Base-by-base conservation (phyloP, 148 eudicot genomes). In the Dysphania ambrosioides region DNA sequence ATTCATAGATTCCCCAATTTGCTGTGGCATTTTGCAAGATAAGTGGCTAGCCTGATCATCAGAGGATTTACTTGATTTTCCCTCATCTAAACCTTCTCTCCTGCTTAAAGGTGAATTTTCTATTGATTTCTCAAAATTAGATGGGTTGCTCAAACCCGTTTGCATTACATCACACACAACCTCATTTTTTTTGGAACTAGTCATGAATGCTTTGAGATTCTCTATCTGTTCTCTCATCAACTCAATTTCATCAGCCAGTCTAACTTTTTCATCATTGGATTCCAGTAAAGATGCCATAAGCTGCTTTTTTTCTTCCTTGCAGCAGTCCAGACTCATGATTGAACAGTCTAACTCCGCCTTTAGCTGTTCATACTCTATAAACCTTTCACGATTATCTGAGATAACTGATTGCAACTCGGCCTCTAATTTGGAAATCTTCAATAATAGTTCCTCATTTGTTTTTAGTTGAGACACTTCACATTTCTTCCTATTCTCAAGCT, bases 251-350 rank as follows among this genome's bases (percentile, higher is more conserved):
- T 61, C 77, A 38, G 79, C 75, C 56, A 86, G 71, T 73, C 67
- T 83, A 73, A 75, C 51, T 66, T 85, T 90, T 81, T 87, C 88
- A 42, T 81, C 80, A 81, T 72, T 79, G 71, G 87, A 87, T 72
- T 88, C 89, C 77, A 79, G 79, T 72, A 88, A 80, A 72, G 86
- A 84, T 63, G 75, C 76, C 72, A 83, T 78, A 19, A 92, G 85
- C 87, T 80, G 88, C 78, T 86, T 86, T 69, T 95, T 95, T 83
- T 95, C 98, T 83, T 95, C 97, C 87, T 85, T 95, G 79, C 96
- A 95, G 72, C 96, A 95, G 78, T 92, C 97, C 65, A 92, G 86
- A 83, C 93, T 92, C 79, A 90, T 85, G 55, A 84, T 38, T 23
- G 96, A 89, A 82, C 99, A 95, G 74, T 95, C 99, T 77, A 95